Evolutionary conservation across 208 protist species (phyloP).

Genomic region (Leishmania arabica): DNA sequence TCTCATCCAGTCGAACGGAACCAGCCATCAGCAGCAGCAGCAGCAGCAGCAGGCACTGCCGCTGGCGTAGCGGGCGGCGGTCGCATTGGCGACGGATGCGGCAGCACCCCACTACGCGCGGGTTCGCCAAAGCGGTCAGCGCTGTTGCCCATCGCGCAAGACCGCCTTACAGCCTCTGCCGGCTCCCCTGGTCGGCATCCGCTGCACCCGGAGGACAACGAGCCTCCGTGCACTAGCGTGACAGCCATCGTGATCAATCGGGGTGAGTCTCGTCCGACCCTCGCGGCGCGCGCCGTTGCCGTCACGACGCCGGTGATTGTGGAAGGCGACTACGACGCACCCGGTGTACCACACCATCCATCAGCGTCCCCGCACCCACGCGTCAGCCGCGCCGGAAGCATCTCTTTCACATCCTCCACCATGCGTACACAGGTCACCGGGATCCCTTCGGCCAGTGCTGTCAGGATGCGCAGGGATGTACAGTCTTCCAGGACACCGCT

Average conservation of each 20-base stretch:
- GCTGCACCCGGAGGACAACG: not conserved
- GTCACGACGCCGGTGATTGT: not conserved
- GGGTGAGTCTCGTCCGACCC: conserved; percentile 13
- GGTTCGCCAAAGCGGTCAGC: conserved; percentile 14
- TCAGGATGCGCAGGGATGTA: not conserved
- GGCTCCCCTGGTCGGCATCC: conserved; percentile 1
- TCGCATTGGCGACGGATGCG: not conserved
- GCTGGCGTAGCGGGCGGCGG: not conserved
- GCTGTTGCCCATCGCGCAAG: conserved; percentile 9
- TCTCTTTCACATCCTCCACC: not conserved
- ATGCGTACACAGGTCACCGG: not conserved
- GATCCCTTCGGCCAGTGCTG: not conserved
- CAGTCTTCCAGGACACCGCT: not conserved
- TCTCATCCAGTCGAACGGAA: not conserved
- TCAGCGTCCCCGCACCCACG: not conserved
- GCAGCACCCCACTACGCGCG: not conserved
- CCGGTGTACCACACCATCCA: not conserved
- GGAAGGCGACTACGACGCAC: not conserved
- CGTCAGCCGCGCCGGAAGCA: not conserved
- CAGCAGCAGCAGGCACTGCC: not conserved
- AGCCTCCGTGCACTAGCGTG: not conserved
- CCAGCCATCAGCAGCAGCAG: not conserved
- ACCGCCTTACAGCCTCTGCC: conserved; percentile 23
- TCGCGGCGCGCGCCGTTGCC: not conserved
- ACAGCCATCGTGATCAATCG: conserved; percentile 1